Evolutionary conservation across 805 yeast genomes (phyloP).

Genomic region (Teunomyces tritomae): DNA sequence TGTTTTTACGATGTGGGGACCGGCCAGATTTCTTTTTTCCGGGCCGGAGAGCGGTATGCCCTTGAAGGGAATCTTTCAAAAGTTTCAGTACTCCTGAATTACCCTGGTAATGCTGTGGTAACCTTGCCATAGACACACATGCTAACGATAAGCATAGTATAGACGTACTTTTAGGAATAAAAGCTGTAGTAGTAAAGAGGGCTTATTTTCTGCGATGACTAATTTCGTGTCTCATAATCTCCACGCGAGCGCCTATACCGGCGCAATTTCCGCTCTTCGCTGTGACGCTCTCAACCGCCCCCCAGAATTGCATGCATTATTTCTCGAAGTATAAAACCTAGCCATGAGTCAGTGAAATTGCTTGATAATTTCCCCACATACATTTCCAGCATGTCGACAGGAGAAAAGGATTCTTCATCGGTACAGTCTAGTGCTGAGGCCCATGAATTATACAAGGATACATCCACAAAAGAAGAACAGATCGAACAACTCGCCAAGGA

Average conservation of each 20-base stretch:
- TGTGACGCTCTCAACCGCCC: not conserved
- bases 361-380: not conserved
- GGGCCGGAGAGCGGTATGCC: not conserved
- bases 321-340: not conserved
- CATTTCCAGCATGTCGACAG: not conserved
- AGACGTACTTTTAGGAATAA: too few species aligned
- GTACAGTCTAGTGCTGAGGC: not conserved
- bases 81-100: not conserved
- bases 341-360: not conserved
- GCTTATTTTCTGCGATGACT: not conserved
- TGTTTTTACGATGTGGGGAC: not conserved
- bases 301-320: not conserved
- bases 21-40: not conserved
- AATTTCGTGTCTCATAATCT: not conserved
- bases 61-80: not conserved
- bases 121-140: too few species aligned
- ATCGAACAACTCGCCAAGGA: slow-evolving; percentile 23
- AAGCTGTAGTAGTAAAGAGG: too few species aligned
- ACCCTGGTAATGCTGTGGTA: not conserved
- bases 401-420: not conserved
- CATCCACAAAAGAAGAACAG: slow-evolving; percentile 6
- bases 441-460: not conserved
- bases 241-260: slow-evolving; percentile 1
- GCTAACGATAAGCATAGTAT: too few species aligned
- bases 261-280: not conserved